phyloP scores from a whole-genome alignment of 352 stramenopile species.

The Pythium plurisporium region DNA sequence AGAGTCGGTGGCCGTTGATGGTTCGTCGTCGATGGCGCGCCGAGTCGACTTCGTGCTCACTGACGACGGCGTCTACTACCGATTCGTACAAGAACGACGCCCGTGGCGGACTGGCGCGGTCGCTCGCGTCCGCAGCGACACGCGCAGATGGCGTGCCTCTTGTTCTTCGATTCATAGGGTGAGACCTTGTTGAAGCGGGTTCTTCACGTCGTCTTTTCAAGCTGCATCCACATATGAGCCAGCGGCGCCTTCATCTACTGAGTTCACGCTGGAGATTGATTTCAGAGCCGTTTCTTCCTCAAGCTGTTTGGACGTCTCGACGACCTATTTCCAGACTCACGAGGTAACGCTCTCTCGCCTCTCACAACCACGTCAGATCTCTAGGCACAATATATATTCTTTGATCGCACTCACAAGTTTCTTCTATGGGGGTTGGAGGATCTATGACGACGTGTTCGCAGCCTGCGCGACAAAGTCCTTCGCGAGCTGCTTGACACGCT shows the following conservation, averaged over 20 bases:
- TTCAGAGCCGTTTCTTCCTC: constrained; percentile 4
- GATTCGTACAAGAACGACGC: constrained; percentile 13
- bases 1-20: constrained; percentile 24
- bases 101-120: not conserved
- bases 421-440: not conserved
- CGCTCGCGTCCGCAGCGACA: constrained; percentile 6
- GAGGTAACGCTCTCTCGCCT: not conserved
- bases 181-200: too few species aligned
- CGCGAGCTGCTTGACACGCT: constrained; percentile 94
- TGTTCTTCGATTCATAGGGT: not conserved
- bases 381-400: constrained; percentile 12
- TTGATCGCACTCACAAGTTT: not conserved
- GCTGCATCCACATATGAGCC: too few species aligned
- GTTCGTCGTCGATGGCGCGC: too few species aligned
- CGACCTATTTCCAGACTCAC: constrained; percentile 7
- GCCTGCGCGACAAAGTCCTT: constrained; percentile 89
- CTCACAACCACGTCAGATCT: not conserved
- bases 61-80: constrained; percentile 10
- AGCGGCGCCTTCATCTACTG: too few species aligned
- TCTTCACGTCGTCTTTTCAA: too few species aligned
- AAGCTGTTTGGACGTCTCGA: not conserved
- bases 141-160: not conserved
- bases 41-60: too few species aligned
- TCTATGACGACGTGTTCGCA: constrained; percentile 22
- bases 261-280: too few species aligned